phyloP scores from a whole-genome alignment of 352 stramenopile species.

The Globisporangium acanthophoron region DNA sequence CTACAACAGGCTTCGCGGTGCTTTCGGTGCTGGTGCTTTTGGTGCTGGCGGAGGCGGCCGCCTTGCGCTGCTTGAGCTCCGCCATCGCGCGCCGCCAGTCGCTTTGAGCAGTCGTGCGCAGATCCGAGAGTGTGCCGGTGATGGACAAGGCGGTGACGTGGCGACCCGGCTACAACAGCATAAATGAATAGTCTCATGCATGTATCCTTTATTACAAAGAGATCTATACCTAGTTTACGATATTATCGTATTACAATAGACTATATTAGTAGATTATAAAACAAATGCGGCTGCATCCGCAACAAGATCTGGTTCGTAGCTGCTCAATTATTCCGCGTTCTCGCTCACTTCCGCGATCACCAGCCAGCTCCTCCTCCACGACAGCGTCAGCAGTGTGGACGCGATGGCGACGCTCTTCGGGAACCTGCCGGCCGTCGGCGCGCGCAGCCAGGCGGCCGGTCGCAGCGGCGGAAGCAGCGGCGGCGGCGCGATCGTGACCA shows the following conservation, averaged over 20 bases:
- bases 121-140: conserved; percentile 5
- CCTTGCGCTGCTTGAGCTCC: conserved; percentile 33
- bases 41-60: not conserved
- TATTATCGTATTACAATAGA: not conserved
- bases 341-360: not conserved
- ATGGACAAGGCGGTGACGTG: conserved; percentile 6
- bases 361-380: too few species aligned
- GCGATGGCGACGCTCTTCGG: conserved; percentile 70
- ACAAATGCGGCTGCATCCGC: not conserved
- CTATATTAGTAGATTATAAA: not conserved
- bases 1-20: not conserved
- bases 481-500: conserved; percentile 33
- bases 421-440: conserved; percentile 52
- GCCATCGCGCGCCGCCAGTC: conserved; percentile 4
- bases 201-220: too few species aligned
- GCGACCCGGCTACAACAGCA: not conserved
- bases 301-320: not conserved
- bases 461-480: conserved; percentile 13
- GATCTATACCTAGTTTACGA: not conserved
- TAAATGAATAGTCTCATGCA: too few species aligned
- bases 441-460: conserved; percentile 27
- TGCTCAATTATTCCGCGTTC: not conserved
- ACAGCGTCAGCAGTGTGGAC: too few species aligned
- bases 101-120: not conserved
- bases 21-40: not conserved